These are phyloP conservation scores for Stagonosporopsis cucurbitacearum DNA, from an alignment of 2,329 filamentous ascomycete genomes.

Conservation along the genomic window DNA sequence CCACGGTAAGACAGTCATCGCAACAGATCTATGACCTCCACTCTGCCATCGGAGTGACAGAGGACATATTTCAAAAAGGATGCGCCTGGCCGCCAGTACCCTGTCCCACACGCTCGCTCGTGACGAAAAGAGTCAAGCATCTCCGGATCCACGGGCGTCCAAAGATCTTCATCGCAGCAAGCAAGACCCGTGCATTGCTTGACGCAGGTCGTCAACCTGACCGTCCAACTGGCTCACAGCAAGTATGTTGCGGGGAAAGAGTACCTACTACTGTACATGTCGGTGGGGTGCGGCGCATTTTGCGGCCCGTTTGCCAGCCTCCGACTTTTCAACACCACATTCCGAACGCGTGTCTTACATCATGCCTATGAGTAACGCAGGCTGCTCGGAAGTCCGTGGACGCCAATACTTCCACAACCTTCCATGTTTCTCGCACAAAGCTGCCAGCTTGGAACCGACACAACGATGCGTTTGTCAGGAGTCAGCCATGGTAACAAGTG, in stretches of 20 bases:
- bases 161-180: conserved; percentile 5
- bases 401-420: conserved; percentile 3
- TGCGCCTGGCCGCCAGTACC: background rate
- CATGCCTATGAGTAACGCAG: background rate
- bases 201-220: conserved; percentile 8
- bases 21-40: background rate
- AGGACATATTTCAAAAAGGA: background rate
- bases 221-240: conserved; percentile 1
- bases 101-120: background rate
- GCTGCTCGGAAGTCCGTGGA: background rate
- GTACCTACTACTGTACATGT: no score
- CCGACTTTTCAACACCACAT: conserved; percentile 10
- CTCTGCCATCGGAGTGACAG: background rate
- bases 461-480: background rate
- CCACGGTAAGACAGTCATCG: background rate
- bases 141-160: background rate
- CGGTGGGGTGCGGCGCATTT: background rate
- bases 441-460: conserved; percentile 2
- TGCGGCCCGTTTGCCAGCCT: conserved; percentile 7
- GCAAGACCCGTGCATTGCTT: background rate
- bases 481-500: conserved; percentile 10
- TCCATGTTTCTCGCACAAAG: conserved; percentile 1
- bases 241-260: conserved; percentile 1
- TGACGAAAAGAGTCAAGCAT: background rate
- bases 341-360: conserved; percentile 4